Evolutionary conservation across 2,329 filamentous ascomycete genomes (phyloP), one percentile per base, ranked within the genome.

Genomic region (Zymoseptoria brevis): DNA sequence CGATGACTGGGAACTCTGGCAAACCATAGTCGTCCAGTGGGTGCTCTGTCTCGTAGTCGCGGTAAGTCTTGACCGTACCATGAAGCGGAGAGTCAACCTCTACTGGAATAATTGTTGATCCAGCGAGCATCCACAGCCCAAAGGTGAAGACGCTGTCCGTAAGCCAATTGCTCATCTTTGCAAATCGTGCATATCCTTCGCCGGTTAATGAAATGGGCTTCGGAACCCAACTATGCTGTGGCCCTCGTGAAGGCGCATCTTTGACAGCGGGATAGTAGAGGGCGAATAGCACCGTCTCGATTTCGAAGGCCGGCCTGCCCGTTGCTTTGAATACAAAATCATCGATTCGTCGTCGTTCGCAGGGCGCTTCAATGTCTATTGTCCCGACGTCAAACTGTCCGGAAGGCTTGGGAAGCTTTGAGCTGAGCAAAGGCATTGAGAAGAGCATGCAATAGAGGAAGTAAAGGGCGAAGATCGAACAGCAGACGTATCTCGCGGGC

Each of bases 271-370:
- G 77, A 56, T 79, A 79, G 69, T 76, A 79, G 2, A 79, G 63
- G 1, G 76, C 76, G 62, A 78, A 73, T 3, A 78, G 71, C 4
- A 79, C 72, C 8, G 76, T 78, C 29, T 74, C 64, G n/a, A 79
- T 66, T 64, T 77, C 29, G 54, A 79, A 78, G 5, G 75, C 74
- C 19, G 73, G 73, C 41, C 73, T 66, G 29, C 74, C 72, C 7
- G 69, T 75, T 53, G 70, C 68, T 60, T 74, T 75, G 62, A 76
- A 69, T 19, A 71, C 66, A 7, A 69, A 72, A n/a, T 74, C 67
- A 59, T 68, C 69, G 4, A 78, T 64, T 11, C 70, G 67, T 50
- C 71, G 68, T 51, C 71, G 61, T 22, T 75, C 70, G 57, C 72
- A 71, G 3, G 74, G 70, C 5, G 64, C 73, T 59, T 79, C 77